A percentile compares a stretch with the other conserved stretches of the same genome.
Conservation (phyloP, 306 rosid genomes). For the Trifolium dubium region DNA sequence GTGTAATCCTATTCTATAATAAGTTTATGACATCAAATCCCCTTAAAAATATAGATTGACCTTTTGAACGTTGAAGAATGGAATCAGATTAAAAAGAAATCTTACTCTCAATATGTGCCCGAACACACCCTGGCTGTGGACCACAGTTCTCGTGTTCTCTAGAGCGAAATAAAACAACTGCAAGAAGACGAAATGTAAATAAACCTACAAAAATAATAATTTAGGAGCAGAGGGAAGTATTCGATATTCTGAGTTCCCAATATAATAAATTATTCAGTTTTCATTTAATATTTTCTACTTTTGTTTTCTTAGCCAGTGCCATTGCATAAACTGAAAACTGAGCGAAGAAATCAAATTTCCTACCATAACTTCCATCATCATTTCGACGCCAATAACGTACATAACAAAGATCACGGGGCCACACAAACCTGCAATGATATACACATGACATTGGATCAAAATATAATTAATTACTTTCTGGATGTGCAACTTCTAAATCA, state of each 20-base stretch:
- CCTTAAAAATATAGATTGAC: conserved; percentile 24
- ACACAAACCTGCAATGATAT: conserved; percentile 75
- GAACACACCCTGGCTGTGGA: conserved; percentile 93
- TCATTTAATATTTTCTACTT: conserved; percentile 7
- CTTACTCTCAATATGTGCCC: conserved; percentile 99
- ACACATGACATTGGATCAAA: conserved; percentile 23
- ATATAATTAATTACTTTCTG: conserved; percentile 8
- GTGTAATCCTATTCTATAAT: conserved; percentile 31
- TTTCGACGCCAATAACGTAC: conserved; percentile 99
- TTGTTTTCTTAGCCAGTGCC: conserved; percentile 15
- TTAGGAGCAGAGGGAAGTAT: conserved; percentile 7
- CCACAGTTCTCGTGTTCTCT: conserved; percentile 95
- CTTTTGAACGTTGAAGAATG: conserved; percentile 34
- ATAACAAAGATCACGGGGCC: conserved; percentile 99
- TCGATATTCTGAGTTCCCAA: conserved; percentile 4
- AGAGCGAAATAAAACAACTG: conserved; percentile 95
- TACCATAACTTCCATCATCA: conserved; percentile 99
- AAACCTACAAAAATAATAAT: conserved; percentile 30
- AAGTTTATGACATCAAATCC: conserved; percentile 24
- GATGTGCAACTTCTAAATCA: conserved; percentile 29
- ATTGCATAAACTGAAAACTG: not conserved
- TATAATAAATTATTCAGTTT: conserved; percentile 16
- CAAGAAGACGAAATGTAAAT: conserved; percentile 48
- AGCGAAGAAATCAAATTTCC: conserved; percentile 40
- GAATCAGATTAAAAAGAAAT: conserved; percentile 36